Percentiles rank a stretch among this genome's conserved stretches.
Evolutionary conservation across 176 grass and related monocot species (phyloP).

Genomic region (Echinochloa phyllopogon): DNA sequence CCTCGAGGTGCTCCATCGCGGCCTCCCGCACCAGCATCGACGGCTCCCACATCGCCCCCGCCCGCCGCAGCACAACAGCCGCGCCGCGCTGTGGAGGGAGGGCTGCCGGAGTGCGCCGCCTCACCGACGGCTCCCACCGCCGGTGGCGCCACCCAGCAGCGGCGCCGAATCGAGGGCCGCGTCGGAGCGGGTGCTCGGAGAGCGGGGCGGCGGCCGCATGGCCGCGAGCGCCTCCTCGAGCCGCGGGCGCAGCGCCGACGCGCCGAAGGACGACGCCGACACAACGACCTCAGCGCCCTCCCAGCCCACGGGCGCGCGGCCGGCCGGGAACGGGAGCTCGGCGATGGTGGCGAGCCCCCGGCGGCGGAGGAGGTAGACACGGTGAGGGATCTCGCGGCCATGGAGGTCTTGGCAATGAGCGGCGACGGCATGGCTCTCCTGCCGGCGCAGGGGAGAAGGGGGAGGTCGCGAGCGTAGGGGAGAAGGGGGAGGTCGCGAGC

Average conservation of each 20-base stretch:
- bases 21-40: slow-evolving; percentile 59
- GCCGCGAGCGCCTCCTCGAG: slow-evolving; percentile 36
- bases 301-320: not conserved
- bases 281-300: slow-evolving; percentile 15
- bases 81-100: slow-evolving; percentile 58
- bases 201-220: slow-evolving; percentile 2
- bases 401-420: not conserved
- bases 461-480: too few relatives aligned
- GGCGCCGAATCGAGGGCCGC: slow-evolving; percentile 58
- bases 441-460: too few relatives aligned
- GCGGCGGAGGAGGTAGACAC: slow-evolving; percentile 35
- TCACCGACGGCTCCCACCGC: slow-evolving; percentile 17
- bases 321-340: slow-evolving; percentile 8
- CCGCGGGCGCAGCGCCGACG: slow-evolving; percentile 6
- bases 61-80: slow-evolving; percentile 54
- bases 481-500: too few relatives aligned
- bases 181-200: slow-evolving; percentile 44
- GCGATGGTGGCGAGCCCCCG: slow-evolving; percentile 24
- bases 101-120: slow-evolving; percentile 56
- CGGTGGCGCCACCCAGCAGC: slow-evolving; percentile 49
- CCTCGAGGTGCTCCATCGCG: slow-evolving; percentile 78
- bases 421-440: too few relatives aligned
- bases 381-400: not conserved
- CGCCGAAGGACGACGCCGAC: slow-evolving; percentile 14
- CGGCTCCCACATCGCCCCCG: slow-evolving; percentile 65